phyloP scores from a whole-genome alignment of 2,329 filamentous ascomycete genomes.

The Sporothrix luriei region DNA sequence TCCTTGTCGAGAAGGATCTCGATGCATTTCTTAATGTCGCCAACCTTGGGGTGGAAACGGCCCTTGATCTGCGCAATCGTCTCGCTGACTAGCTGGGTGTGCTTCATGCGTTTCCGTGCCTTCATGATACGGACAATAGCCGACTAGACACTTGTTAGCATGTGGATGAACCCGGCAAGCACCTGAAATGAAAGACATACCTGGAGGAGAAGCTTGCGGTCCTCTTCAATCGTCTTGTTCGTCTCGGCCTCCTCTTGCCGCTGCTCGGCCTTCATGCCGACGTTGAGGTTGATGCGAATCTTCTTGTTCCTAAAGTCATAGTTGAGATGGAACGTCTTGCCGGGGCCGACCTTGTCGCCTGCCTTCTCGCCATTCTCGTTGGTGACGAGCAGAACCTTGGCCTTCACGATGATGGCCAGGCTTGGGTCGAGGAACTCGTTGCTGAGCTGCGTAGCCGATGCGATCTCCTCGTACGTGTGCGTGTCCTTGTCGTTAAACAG shows the following conservation, averaged over 20 bases:
- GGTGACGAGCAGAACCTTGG: constrained; percentile 77
- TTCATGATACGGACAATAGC: constrained; percentile 99
- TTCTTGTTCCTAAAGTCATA: constrained; percentile 98
- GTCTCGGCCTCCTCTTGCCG: constrained; percentile 97
- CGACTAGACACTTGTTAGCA: constrained; percentile 61
- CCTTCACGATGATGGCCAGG: constrained; percentile 84
- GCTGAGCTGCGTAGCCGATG: constrained; percentile 75
- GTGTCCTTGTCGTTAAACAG: constrained; percentile 91
- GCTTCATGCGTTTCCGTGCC: constrained; percentile 98
- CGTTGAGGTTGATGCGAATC: constrained; percentile 93
- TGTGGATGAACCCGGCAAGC: neutral
- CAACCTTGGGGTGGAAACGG: constrained; percentile 88
- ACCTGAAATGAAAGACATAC: constrained; percentile 55
- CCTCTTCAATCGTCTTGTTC: constrained; percentile 99
- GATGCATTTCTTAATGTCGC: constrained; percentile 99
- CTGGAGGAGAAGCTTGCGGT: constrained; percentile 94
- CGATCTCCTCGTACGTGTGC: constrained; percentile 85
- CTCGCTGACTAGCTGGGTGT: constrained; percentile 89
- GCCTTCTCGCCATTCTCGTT: constrained; percentile 75
- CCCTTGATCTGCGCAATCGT: constrained; percentile 93
- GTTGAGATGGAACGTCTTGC: constrained; percentile 82
- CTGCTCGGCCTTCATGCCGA: constrained; percentile 90
- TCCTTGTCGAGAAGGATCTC: constrained; percentile 98
- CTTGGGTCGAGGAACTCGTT: constrained; percentile 85
- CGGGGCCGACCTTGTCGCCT: constrained; percentile 74